Evolutionary conservation across 2,329 filamentous ascomycete genomes (phyloP).

Genomic region (Colletotrichum tropicicola): DNA sequence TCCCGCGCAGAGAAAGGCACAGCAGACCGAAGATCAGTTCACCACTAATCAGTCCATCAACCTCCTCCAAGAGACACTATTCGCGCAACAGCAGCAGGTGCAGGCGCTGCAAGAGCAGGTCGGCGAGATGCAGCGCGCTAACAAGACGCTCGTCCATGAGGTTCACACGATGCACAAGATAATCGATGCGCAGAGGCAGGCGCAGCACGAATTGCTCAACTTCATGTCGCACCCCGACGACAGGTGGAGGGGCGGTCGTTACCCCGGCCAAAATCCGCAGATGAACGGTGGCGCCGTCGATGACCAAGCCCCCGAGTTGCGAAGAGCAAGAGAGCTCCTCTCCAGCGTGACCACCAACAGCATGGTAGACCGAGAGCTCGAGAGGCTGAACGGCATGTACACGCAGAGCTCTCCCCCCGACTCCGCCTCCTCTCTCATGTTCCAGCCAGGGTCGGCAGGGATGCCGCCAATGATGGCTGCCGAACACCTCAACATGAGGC

Average conservation of each 20-base stretch:
- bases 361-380: constrained; percentile 62
- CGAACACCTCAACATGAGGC: constrained; percentile 65
- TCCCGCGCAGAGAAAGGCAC: constrained; percentile 84
- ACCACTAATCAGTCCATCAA: constrained; percentile 89
- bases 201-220: constrained; percentile 65
- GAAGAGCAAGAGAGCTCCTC: constrained; percentile 65
- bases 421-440: constrained; percentile 63
- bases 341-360: constrained; percentile 61
- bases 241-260: constrained; percentile 51
- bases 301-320: constrained; percentile 61
- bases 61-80: constrained; percentile 85
- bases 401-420: constrained; percentile 61
- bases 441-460: constrained; percentile 53
- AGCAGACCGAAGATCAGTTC: constrained; percentile 73
- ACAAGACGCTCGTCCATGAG: constrained; percentile 70
- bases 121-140: constrained; percentile 75
- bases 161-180: constrained; percentile 69
- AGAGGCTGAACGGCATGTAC: constrained; percentile 63
- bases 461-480: constrained; percentile 55
- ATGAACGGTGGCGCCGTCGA: constrained; percentile 52
- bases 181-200: constrained; percentile 65
- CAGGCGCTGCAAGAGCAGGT: constrained; percentile 88
- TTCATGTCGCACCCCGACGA: constrained; percentile 61
- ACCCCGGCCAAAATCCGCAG: constrained; percentile 45
- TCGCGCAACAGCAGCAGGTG: constrained; percentile 91